Percentiles rank a stretch among this genome's conserved stretches.
phyloP scores from a whole-genome alignment of 1,284 basidiomycete species.

The Leccinum subfulvum region DNA sequence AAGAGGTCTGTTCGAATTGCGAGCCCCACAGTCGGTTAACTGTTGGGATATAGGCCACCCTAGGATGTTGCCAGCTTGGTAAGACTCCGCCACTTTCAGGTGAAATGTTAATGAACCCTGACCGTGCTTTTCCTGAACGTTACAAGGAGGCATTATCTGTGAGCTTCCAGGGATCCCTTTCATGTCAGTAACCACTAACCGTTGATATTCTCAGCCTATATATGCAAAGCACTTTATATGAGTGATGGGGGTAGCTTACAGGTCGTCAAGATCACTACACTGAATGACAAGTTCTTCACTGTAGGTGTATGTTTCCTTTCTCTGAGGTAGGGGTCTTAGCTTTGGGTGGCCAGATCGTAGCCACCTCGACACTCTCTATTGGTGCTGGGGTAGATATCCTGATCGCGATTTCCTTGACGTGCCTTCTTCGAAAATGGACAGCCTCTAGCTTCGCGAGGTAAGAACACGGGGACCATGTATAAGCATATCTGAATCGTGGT shows the following conservation, averaged over 20 bases:
- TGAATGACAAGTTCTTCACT: not conserved
- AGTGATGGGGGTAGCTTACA: slow-evolving; percentile 2
- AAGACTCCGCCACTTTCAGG: not conserved
- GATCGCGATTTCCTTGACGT: slow-evolving; percentile 6
- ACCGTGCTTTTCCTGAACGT: not conserved
- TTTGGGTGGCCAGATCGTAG: not conserved
- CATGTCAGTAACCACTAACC: not conserved
- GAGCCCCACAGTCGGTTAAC: not conserved
- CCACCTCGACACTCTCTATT: not conserved
- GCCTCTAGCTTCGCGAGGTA: not conserved
- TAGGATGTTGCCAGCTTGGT: slow-evolving; percentile 6
- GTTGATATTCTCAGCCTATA: not conserved
- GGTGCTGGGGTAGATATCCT: slow-evolving; percentile 10
- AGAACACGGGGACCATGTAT: not conserved
- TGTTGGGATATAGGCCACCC: not conserved
- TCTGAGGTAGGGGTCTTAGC: not conserved
- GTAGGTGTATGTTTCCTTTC: not conserved
- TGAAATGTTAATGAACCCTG: not conserved
- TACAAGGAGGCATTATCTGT: slow-evolving; percentile 6
- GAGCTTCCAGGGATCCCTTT: not conserved
- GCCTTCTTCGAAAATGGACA: slow-evolving; percentile 7
- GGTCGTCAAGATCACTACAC: not conserved
- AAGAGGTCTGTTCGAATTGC: not conserved
- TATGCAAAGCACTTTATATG: not conserved
- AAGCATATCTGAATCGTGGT: not conserved